Evolutionary conservation across 2,329 filamentous ascomycete species (phyloP), one percentile per base, ranked within the genome.

Genomic region (Immersiporthe knoxdaviesiana): DNA sequence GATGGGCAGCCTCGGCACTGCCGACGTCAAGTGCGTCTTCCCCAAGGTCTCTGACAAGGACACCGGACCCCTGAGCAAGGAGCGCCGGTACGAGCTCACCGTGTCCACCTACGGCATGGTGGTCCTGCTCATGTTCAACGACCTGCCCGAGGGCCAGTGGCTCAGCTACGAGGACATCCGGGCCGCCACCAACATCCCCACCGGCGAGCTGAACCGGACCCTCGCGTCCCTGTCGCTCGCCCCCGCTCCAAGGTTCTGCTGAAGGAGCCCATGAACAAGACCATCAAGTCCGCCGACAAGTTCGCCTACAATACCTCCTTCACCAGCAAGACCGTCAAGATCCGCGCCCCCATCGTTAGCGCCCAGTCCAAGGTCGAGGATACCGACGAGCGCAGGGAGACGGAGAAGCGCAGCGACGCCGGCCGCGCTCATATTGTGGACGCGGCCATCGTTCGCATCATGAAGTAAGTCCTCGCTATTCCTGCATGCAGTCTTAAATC

Each of bases 71-170:
- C 77, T 90, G 30, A 84, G 86, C 68, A 88, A 86, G 68, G 90
- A 92, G 72, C 86, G 91, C 44, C 90, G 91, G 47, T 95, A 98
- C 76, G 96, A 99, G 75, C 84, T 99, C 67, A 97, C 94, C 71
- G 94, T 97, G 27, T 91, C 94, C 1, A 98, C 96, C 0, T 96
- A 96, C 77, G 93, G 90, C 74, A 97, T 98, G 92, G 83, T 97
- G 27, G 90, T 98, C 32, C 81, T 99, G 27, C 79, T 97, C 59
- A 87, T 97, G 0, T 99, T 98, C 85, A 98, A 98, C 75, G 89
- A 95, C 50, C 76, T 97, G 0, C 77, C 77, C 2, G 83, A 86
- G 7, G 83, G 78, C 39, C 80, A 84, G 72, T 82, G 79, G 61
- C 78, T 90, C 21, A 81, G 83, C 0, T 88, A 89, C 67, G 92